A percentile compares a stretch with the other conserved stretches of the same genome.
These are phyloP conservation scores for Sarocladiaceae sp. DNA, from an alignment of 2,329 filamentous ascomycete species.

Conservation along the genomic window DNA sequence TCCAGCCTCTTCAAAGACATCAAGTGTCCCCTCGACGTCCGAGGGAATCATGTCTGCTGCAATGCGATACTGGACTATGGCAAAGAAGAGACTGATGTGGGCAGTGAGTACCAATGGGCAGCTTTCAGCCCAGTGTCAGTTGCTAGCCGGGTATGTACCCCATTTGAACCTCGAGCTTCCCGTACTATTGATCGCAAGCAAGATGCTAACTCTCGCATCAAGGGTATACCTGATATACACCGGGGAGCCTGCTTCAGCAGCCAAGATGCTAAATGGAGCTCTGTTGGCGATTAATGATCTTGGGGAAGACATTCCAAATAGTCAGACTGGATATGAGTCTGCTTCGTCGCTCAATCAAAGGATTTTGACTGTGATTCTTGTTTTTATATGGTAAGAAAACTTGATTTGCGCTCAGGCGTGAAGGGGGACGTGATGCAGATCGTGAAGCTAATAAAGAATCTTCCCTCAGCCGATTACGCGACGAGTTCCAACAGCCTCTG, in stretches of 20 bases:
- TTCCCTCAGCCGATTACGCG: background rate
- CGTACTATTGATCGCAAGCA: background rate
- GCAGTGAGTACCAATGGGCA: background rate
- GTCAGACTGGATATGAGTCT: too few species aligned
- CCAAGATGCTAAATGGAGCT: background rate
- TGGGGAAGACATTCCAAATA: too few species aligned
- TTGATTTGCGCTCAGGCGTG: too few species aligned
- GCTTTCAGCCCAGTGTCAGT: conserved; percentile 6
- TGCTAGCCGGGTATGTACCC: conserved; percentile 9
- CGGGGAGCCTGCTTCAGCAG: background rate
- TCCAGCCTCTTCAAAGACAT: background rate
- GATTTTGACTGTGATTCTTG: too few species aligned
- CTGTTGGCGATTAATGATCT: too few species aligned
- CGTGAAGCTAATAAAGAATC: too few species aligned
- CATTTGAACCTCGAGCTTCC: too few species aligned
- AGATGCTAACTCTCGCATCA: background rate
- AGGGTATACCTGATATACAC: background rate
- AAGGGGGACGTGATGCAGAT: too few species aligned
- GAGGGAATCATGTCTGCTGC: background rate
- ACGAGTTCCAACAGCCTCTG: background rate
- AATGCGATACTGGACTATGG: conserved; percentile 11
- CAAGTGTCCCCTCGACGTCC: background rate
- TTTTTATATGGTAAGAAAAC: too few species aligned
- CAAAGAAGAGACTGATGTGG: conserved; percentile 7
- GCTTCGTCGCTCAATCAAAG: too few species aligned